Evolutionary conservation across 345 rosid species (phyloP), one percentile per base, ranked within the genome.

Genomic region (Corchorus olitorius): DNA sequence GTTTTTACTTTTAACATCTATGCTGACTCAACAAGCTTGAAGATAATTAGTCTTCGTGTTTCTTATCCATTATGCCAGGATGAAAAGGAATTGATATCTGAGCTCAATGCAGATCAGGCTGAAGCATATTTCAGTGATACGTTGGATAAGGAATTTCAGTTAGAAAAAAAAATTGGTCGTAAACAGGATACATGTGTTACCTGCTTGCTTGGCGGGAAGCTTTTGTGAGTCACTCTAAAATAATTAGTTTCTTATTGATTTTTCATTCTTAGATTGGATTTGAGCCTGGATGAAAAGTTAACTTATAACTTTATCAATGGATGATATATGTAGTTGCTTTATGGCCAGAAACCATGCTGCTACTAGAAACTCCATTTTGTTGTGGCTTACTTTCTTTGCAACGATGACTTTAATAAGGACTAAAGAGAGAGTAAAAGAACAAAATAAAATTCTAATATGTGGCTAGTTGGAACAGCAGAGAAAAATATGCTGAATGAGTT

Each of bases 121-220:
- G 55, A 71, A 54, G 76, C 27, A 53, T 33, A 45, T 48, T 17
- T 19, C 3, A 41, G 35, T 62, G 72, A 49, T 72, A 64, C 46
- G 6, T 22, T 45, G 41, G 63, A 60, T 34, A 52, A 63, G 46
- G 72, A 54, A 53, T 33, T 46, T 61, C 64, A 63, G 45, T 27
- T 52, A 9, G 56, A 52, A 19, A 54, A 46, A 75, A 76, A 65
- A 66, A 55, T 45, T 10, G 78, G 76, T 33, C 72, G 61, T 2
- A 49, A 73, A 33, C 79, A 72, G 67, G 83, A 78, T 76, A 64
- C 70, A 50, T 85, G 87, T 81, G 27, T 45, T 59, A 20, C 80
- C 72, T 88, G 91, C 80, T 85, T 81, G 79, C 86, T 76, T 76
- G 84, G 85, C 33, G 91, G 89, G 70, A 81, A 76, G 60, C 81